Percentiles rank a stretch among this genome's conserved stretches.
phyloP scores from a whole-genome alignment of 2,329 filamentous ascomycete species.

The Ophiostoma montium region DNA sequence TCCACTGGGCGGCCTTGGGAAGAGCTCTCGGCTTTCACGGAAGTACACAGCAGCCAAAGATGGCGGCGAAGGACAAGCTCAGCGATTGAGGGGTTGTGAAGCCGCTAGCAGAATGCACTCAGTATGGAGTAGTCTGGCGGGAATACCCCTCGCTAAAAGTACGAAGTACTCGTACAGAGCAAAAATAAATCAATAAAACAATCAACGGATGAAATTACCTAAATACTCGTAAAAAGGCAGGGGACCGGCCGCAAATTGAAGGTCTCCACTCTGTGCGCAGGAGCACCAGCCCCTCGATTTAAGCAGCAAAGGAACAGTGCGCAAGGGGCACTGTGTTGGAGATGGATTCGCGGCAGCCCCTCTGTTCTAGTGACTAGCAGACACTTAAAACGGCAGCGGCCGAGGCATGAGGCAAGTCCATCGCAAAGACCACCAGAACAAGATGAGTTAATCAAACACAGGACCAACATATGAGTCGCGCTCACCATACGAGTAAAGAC shows the following conservation, averaged over 20 bases:
- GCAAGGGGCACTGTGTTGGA: neutral
- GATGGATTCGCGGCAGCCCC: neutral
- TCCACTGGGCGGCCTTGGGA: neutral
- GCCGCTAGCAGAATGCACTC: neutral
- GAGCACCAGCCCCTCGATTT: slow-evolving; percentile 1
- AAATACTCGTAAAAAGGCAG: neutral
- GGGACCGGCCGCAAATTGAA: neutral
- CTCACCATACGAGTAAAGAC: too few species aligned
- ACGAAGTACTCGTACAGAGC: too few species aligned
- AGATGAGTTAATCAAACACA: slow-evolving; percentile 1
- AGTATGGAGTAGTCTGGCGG: neutral
- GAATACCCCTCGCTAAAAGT: neutral
- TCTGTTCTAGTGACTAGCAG: neutral
- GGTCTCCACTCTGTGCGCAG: neutral
- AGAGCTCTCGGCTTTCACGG: neutral
- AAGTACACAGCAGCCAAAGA: neutral
- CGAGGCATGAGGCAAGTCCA: neutral
- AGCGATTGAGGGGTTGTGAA: neutral
- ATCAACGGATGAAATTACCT: neutral
- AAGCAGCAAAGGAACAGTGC: neutral
- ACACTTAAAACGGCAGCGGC: slow-evolving; percentile 1
- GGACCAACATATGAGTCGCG: too few species aligned
- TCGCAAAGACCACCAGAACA: neutral
- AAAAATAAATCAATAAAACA: neutral
- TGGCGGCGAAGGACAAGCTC: neutral